Evolutionary conservation across 2,329 filamentous ascomycete species (phyloP), one percentile per base, ranked within the genome.

Genomic region (Cryoendolithus antarcticus): DNA sequence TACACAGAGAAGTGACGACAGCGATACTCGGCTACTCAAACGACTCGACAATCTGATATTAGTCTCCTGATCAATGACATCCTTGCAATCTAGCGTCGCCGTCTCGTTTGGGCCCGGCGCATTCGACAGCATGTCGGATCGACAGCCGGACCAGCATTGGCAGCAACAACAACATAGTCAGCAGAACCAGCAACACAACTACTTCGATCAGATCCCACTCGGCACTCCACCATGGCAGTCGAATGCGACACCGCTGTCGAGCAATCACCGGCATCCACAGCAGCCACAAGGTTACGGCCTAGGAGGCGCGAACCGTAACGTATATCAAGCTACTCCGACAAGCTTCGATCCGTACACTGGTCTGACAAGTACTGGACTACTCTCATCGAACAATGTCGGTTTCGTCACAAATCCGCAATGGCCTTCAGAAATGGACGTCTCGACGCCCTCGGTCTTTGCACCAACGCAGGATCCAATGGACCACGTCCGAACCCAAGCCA

Each of bases 371-470:
- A 39, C 41, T 31, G 40, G 24, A 6, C 24, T 36, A 36, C 39
- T 42, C 35, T 34, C 47, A 8, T 8, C 24, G 6, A 27, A 27
- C 30, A 41, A 45, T 8, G 40, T 54, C 31, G 46, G 52, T 29
- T 52, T 50, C 29, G 54, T 51, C 30, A 40, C 46, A n/a, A 44
- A 40, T 10, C 51, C 53, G 10, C 38, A 46, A 11, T 44, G 39
- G 30, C 50, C 48, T 49, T 50, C 49, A 4, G 52, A 57, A 35
- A 47, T 54, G 38, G 54, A 55, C 24, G 50, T 57, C 41, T 45
- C 40, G 24, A 27, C 24, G 24, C 24, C 24, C 24, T 27, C 24
- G 24, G 24, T 27, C 24, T 27, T 27, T 4, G 24, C 24, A 6
- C 24, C 24, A 27, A 27, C 24, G 24, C 24, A 27, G 7, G 24